These are phyloP conservation scores for Ogataea sp. DNA, from an alignment of 805 yeast genomes.

Conservation along the genomic window DNA sequence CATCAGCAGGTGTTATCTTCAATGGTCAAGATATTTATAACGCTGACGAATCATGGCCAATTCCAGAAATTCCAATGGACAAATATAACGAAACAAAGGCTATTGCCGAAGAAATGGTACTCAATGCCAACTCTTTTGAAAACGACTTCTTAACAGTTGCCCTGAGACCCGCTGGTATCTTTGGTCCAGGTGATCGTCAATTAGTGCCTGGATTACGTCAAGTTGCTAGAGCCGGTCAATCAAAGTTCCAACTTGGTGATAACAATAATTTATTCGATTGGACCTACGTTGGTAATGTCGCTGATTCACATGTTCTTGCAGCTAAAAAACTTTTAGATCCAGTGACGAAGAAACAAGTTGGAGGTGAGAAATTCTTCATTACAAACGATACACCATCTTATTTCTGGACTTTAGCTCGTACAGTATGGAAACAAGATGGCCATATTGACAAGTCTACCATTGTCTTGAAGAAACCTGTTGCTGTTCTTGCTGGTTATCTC, in stretches of 20 bases:
- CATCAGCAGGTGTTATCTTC: slow-evolving; percentile 95
- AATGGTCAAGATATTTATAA: slow-evolving; percentile 89
- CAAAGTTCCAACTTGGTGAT: slow-evolving; percentile 90
- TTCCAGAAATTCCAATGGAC: slow-evolving; percentile 89
- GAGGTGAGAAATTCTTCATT: slow-evolving; percentile 84
- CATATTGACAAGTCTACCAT: slow-evolving; percentile 63
- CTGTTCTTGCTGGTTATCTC: slow-evolving; percentile 71
- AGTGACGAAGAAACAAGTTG: slow-evolving; percentile 35
- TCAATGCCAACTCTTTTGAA: slow-evolving; percentile 57
- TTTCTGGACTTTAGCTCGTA: slow-evolving; percentile 94
- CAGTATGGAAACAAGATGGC: slow-evolving; percentile 97
- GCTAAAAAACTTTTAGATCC: slow-evolving; percentile 62
- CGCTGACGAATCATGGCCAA: slow-evolving; percentile 93
- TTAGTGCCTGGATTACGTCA: slow-evolving; percentile 85
- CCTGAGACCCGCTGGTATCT: slow-evolving; percentile 93
- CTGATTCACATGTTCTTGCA: slow-evolving; percentile 92
- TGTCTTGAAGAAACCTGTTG: slow-evolving; percentile 66
- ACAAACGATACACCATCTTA: slow-evolving; percentile 94
- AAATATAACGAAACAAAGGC: slow-evolving; percentile 95
- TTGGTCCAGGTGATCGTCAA: slow-evolving; percentile 98
- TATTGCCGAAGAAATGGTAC: slow-evolving; percentile 75
- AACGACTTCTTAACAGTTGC: slow-evolving; percentile 69
- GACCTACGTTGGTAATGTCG: slow-evolving; percentile 98
- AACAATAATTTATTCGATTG: slow-evolving; percentile 92
- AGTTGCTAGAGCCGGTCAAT: slow-evolving; percentile 78